Base-by-base conservation (phyloP, 805 yeast genomes). In the Groenewaldozyma salmanticensis region DNA sequence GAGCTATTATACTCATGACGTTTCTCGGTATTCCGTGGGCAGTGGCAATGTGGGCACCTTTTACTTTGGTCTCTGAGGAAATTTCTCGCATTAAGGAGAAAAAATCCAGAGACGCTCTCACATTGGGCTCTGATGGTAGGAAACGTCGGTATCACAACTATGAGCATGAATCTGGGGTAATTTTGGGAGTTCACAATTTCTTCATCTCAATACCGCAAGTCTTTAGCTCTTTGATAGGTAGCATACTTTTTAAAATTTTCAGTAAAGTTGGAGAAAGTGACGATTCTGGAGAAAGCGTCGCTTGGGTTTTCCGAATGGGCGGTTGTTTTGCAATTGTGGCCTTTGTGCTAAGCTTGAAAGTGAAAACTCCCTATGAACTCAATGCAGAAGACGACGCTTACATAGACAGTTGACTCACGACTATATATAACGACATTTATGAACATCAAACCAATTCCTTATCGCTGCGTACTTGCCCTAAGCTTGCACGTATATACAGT, bases 11-110 rank as follows among this genome's bases (percentile, higher is more conserved):
- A 0, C 53, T 77, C 53, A 71, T 77, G 48, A 76, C 67, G 0
- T 50, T 75, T 13, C 53, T 75, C 34, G 83, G 83, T 2, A 59
- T 77, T 17, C 70, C 81, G 0, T 77, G 83, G 83, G 81, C 82
- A 1, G 66, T 66, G 44, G 77, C 81, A 0, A 64, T 75, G 15
- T 77, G 83, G 83, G 76, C 78, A 2, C 83, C 83, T 4, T 77
- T 75, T 55, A 76, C 75, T 1, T 51, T 77, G 31, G 74, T 77
- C 7, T 71, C 79, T 27, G 78, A 74, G 49, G 79, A 74, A 46
- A 63, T 73, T 15, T 64, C 76, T 22, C 57, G 77, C 40, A 70
- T 74, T 22, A 72, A 70, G 45, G 74, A 69, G 47, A 62, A 68
- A 21, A 71, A 70, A 43, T 44, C 53, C 19, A 54, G 47, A 5